phyloP scores from a whole-genome alignment of 208 protist species.

The Leishmania gerbilli region DNA sequence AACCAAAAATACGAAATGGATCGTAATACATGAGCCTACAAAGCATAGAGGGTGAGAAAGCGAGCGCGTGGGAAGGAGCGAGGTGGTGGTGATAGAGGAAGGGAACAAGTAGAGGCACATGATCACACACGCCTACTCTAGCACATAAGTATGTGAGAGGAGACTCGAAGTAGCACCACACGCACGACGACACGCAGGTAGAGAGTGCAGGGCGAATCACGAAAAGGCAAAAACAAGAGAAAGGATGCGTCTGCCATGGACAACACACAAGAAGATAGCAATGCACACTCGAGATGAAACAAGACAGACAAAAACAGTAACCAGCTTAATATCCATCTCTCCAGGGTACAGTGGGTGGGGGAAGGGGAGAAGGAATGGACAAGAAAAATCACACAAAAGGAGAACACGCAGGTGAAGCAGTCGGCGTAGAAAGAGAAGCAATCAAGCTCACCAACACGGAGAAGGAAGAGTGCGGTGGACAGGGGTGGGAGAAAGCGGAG shows the following conservation, averaged over 20 bases:
- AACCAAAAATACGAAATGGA: neutral
- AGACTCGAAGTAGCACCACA: neutral
- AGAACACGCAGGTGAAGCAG: too few species aligned
- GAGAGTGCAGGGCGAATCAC: neutral
- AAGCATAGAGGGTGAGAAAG: neutral
- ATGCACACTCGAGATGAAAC: neutral
- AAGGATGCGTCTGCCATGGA: neutral
- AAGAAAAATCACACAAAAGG: too few species aligned
- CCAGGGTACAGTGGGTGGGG: neutral
- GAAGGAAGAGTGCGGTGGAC: neutral
- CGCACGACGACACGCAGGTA: neutral
- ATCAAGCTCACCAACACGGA: too few species aligned
- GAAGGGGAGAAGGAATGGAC: too few species aligned
- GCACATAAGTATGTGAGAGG: neutral
- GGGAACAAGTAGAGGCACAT: neutral
- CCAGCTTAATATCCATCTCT: neutral
- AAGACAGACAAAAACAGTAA: neutral
- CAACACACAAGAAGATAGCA: neutral
- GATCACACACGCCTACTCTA: neutral
- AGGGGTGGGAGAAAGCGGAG: neutral
- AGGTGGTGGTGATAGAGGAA: neutral
- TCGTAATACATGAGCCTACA: neutral
- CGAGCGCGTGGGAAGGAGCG: neutral
- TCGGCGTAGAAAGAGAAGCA: too few species aligned
- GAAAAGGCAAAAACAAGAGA: neutral